Conservation (phyloP, 2,329 filamentous ascomycete species). For the Rachicladosporium sp. region DNA sequence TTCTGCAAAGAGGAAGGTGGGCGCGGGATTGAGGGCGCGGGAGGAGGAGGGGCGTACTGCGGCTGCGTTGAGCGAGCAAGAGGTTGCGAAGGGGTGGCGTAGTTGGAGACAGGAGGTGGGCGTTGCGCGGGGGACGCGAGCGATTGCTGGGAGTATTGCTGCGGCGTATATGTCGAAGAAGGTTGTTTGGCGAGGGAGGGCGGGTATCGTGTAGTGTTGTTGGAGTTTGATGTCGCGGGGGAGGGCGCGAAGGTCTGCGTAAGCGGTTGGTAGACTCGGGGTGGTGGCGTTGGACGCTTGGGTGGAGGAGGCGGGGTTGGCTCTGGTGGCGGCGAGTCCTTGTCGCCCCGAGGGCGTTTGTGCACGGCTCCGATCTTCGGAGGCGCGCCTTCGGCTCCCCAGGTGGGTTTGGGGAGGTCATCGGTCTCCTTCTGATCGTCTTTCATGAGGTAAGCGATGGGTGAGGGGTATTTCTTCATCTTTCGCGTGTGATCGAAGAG, state of each 20-base stretch:
- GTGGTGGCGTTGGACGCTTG: conserved; percentile 20
- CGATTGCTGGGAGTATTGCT: conserved; percentile 7
- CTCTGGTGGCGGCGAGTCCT: conserved; percentile 77
- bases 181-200: conserved; percentile 5
- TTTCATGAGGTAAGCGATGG: conserved; percentile 83
- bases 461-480: conserved; percentile 80
- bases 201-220: neutral
- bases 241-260: conserved; percentile 1
- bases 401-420: conserved; percentile 77
- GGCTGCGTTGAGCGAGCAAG: conserved; percentile 7
- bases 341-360: conserved; percentile 70
- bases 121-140: conserved; percentile 12
- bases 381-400: conserved; percentile 85
- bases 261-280: conserved; percentile 11
- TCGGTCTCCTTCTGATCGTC: conserved; percentile 83
- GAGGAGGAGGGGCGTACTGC: conserved; percentile 16
- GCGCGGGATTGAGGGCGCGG: conserved; percentile 22
- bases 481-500: conserved; percentile 68
- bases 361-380: conserved; percentile 92
- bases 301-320: conserved; percentile 55
- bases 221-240: neutral
- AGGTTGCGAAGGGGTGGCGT: conserved; percentile 14
- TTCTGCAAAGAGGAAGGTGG: conserved; percentile 26
- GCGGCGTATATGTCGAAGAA: conserved; percentile 11
- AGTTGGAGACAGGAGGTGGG: conserved; percentile 11